Evolutionary conservation across 257 asterid species (phyloP).

Genomic region (Solanum sitiens): DNA sequence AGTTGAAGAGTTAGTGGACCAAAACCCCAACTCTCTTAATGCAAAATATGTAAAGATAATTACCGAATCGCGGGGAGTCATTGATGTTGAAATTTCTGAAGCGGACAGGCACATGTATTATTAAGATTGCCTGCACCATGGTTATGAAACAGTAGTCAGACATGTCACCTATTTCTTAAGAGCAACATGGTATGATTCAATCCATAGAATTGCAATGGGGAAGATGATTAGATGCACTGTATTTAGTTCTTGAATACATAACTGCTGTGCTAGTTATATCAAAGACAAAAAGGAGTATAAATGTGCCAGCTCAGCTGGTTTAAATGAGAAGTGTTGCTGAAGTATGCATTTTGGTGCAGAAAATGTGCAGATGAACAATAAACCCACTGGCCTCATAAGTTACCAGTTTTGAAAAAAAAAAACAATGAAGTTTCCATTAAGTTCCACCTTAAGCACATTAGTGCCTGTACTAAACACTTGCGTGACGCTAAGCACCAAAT

Average conservation of each 20-base stretch:
- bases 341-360: not conserved
- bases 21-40: not conserved
- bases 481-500: not conserved
- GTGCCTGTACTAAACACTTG: not conserved
- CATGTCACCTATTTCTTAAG: not conserved
- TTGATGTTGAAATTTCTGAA: conserved; percentile 50
- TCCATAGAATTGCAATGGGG: not conserved
- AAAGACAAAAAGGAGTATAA: not conserved
- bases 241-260: not conserved
- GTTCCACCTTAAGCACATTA: not conserved
- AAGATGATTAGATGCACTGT: not conserved
- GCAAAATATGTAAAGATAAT: not conserved
- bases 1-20: not conserved
- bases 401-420: not conserved
- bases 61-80: conserved; percentile 72
- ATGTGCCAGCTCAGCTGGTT: not conserved
- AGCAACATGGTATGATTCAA: not conserved
- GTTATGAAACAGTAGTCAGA: conserved; percentile 11
- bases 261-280: not conserved
- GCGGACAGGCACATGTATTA: conserved; percentile 63
- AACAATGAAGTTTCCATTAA: not conserved
- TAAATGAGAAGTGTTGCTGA: not conserved
- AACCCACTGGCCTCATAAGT: not conserved
- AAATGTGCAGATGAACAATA: not conserved
- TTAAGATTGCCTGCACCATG: conserved; percentile 66